phyloP scores from a whole-genome alignment of 768 basidiomycete species.

The Neoboletus magnificus region DNA sequence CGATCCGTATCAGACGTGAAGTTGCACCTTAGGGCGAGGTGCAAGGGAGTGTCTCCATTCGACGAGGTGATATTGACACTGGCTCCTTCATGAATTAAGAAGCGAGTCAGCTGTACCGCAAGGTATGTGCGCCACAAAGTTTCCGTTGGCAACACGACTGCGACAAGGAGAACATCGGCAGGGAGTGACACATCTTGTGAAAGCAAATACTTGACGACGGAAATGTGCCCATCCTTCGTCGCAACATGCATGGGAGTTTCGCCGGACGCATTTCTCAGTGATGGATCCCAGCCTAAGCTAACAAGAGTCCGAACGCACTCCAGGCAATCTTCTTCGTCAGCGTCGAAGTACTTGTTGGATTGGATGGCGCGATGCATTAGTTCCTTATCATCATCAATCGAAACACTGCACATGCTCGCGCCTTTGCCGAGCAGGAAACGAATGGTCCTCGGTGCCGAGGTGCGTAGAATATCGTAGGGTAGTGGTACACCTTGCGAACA shows the following conservation, averaged over 20 bases:
- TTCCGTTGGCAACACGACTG: not conserved
- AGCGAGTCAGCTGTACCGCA: not conserved
- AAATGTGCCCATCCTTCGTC: not conserved
- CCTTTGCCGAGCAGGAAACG: not conserved
- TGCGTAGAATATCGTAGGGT: not conserved
- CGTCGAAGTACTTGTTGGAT: no score
- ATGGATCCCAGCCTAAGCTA: not conserved
- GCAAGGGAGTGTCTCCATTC: not conserved
- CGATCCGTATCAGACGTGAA: not conserved
- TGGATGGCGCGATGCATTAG: not conserved
- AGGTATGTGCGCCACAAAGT: accelerated
- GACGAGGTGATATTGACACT: not conserved
- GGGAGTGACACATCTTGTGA: not conserved
- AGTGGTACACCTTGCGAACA: not conserved
- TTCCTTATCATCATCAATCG: not conserved
- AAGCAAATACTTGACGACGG: not conserved
- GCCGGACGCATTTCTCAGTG: not conserved
- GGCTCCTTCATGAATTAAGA: not conserved
- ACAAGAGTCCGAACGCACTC: not conserved
- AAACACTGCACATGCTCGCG: not conserved
- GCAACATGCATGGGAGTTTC: not conserved
- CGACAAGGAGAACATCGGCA: not conserved
- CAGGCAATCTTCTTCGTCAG: not conserved
- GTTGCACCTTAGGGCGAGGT: not conserved
- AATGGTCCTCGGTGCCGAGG: not conserved